phyloP scores from a whole-genome alignment of 2,329 filamentous ascomycete species.

The Colletotrichum noveboracense region DNA sequence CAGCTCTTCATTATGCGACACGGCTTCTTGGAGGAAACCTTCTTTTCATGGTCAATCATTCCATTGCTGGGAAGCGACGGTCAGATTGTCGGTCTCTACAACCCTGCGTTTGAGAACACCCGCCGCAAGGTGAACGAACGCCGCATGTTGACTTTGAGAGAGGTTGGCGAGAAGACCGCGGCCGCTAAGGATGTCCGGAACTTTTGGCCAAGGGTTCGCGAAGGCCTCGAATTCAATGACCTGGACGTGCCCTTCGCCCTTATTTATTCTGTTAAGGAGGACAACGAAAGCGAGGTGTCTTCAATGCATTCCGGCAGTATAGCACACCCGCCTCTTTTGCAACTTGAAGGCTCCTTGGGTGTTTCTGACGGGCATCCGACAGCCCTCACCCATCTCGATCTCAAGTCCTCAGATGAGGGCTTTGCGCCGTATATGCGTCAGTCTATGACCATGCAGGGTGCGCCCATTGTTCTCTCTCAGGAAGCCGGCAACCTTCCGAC shows the following conservation, averaged over 20 bases:
- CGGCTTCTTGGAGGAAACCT: slow-evolving; percentile 77
- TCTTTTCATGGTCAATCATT: slow-evolving; percentile 84
- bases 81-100: slow-evolving; percentile 77
- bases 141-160: slow-evolving; percentile 78
- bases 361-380: slow-evolving; percentile 68
- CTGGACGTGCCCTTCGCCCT: slow-evolving; percentile 78
- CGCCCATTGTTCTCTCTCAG: slow-evolving; percentile 71
- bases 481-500: slow-evolving; percentile 69
- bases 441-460: slow-evolving; percentile 69
- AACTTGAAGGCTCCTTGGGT: slow-evolving; percentile 76
- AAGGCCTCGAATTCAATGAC: slow-evolving; percentile 75
- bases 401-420: slow-evolving; percentile 72
- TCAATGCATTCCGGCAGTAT: slow-evolving; percentile 74
- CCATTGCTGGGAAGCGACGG: slow-evolving; percentile 78
- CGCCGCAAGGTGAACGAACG: slow-evolving; percentile 78
- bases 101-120: slow-evolving; percentile 83
- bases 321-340: slow-evolving; percentile 65
- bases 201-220: slow-evolving; percentile 76
- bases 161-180: slow-evolving; percentile 78
- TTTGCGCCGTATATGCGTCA: slow-evolving; percentile 80
- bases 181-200: slow-evolving; percentile 73
- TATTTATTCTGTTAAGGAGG: slow-evolving; percentile 77
- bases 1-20: slow-evolving; percentile 74
- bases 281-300: slow-evolving; percentile 72
- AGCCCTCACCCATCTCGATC: slow-evolving; percentile 67